Evolutionary conservation across 1,139 yeast species (phyloP).

Genomic region (Candida frijolesensis): DNA sequence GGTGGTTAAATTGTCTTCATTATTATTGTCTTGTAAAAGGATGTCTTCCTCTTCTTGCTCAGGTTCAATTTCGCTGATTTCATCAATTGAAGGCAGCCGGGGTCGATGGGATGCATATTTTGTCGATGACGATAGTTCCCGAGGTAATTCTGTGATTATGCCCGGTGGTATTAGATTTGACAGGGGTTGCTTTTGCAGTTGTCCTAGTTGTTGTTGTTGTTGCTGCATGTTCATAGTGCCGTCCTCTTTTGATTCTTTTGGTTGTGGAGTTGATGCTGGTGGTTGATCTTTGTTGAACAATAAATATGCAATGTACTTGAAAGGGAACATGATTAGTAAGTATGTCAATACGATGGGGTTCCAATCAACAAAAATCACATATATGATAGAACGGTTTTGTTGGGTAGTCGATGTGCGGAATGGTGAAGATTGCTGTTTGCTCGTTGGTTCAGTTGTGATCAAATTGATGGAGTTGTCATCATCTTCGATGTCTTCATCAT

Average conservation of each 20-base stretch:
- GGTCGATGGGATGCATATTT: not conserved
- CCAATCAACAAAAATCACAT: constrained; percentile 1
- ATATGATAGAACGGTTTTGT: not conserved
- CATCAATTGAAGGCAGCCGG: not conserved
- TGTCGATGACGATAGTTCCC: not conserved
- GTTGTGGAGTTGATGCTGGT: not conserved
- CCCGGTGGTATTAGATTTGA: constrained; percentile 2
- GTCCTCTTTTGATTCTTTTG: not conserved
- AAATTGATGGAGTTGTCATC: not conserved
- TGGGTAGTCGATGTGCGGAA: not conserved
- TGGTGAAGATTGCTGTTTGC: not conserved
- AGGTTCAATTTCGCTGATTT: constrained; percentile 3
- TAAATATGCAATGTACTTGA: not conserved
- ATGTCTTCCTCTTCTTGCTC: constrained; percentile 15
- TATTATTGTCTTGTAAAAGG: not conserved
- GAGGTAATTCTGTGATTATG: not conserved
- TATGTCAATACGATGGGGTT: constrained; percentile 1
- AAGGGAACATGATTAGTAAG: not conserved
- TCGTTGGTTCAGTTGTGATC: not conserved
- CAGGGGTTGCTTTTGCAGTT: not conserved
- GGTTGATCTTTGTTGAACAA: not conserved
- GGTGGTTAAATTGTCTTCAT: constrained; percentile 1
- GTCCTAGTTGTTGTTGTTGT: not conserved
- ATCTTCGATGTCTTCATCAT: not conserved
- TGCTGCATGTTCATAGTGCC: not conserved